Conservation (phyloP, 805 yeast species). For the Ogataea dorogensis region DNA sequence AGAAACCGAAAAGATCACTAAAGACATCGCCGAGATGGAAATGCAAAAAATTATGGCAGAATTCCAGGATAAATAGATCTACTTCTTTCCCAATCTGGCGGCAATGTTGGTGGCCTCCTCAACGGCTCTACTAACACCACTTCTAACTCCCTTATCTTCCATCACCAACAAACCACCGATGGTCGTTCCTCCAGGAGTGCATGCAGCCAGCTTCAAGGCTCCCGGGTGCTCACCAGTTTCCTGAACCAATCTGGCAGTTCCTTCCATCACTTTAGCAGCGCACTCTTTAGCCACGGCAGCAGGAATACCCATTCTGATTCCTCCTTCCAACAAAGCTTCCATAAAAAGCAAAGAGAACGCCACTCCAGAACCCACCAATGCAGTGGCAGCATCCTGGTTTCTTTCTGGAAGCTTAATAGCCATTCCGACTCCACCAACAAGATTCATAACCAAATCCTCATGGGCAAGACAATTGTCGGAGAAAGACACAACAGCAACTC, state of each 20-base stretch:
- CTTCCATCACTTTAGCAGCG: conserved; percentile 92
- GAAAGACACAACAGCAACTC: conserved; percentile 90
- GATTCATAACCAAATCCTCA: conserved; percentile 47
- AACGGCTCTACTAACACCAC: conserved; percentile 83
- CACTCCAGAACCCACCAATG: conserved; percentile 94
- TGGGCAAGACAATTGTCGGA: conserved; percentile 48
- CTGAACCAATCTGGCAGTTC: conserved; percentile 87
- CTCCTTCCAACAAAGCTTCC: conserved; percentile 93
- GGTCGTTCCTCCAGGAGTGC: conserved; percentile 98
- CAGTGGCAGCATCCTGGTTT: conserved; percentile 95
- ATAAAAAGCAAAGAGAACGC: conserved; percentile 87
- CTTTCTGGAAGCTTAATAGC: conserved; percentile 76
- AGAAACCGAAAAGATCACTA: conserved; percentile 22
- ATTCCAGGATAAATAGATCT: conserved; percentile 20
- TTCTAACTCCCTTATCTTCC: conserved; percentile 89
- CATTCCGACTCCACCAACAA: conserved; percentile 65
- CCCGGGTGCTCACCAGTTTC: conserved; percentile 86
- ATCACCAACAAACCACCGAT: conserved; percentile 90
- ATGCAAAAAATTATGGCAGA: conserved; percentile 33
- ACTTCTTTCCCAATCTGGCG: conserved; percentile 51
- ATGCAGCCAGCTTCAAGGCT: conserved; percentile 77
- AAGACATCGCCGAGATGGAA: conserved; percentile 29
- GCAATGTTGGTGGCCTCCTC: conserved; percentile 91
- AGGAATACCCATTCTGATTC: conserved; percentile 91
- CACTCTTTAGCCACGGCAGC: conserved; percentile 76